Base-by-base conservation (phyloP, 257 asterid species). In the Salvia miltiorrhiza region DNA sequence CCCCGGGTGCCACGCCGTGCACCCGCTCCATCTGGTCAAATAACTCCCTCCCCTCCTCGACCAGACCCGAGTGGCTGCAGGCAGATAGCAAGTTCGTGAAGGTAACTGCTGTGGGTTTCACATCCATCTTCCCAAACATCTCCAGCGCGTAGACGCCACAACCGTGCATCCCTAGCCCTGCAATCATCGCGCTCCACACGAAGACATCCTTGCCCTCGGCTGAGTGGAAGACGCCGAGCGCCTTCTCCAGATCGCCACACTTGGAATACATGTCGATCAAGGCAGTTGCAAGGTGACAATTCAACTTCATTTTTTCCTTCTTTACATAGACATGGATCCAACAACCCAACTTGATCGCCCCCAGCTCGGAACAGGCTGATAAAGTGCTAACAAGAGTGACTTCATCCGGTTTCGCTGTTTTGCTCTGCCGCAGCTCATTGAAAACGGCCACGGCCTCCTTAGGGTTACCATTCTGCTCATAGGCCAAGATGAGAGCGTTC, bases 171-270 rank as follows among this genome's bases (percentile, higher is more conserved):
- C 89, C 93, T 3, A 84, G 69, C 21, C 90, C 98, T 28, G 89
- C 95, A 61, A 92, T 84, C 97, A 92, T 92, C 5, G 98, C 76
- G 63, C 91, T 92, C 96, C 96, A 92, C 10, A 84, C 88, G 30
- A 74, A 90, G 0, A 83, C 95, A 35, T 92, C 98, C 77, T 81
- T 82, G 24, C 59, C 55, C 3, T 80, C 75, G 39, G 78, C 74
- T 0, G 90, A 86, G 35, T 72, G 33, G 53, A 92, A 90, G 10
- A 92, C 88, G 28, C 86, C 89, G n/a, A 82, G 79, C 19, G 97
- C 97, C 79, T 83, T 86, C 65, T 79, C 76, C 48, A 92, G 72
- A 75, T 83, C 90, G 54, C 98, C 98, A 39, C 98, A 83, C 72
- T 92, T 90, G 0, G 92, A 80, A 73, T 87, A 90, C 98, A 89